Conservation (phyloP, 257 asterid genomes). For the Solanum chilense region DNA sequence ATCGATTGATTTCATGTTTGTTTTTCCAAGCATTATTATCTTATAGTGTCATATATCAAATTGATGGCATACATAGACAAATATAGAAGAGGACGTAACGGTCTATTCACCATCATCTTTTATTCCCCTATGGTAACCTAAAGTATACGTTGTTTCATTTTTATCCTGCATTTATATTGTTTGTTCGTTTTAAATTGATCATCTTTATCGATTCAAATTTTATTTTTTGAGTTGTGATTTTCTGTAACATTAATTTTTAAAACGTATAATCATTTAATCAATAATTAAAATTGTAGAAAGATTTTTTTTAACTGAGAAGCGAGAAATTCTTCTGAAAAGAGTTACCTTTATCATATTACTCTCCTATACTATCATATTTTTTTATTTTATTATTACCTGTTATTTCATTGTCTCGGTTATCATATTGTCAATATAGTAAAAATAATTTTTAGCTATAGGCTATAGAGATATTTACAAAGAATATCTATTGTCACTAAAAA, state of each 20-base stretch:
- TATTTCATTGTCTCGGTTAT: no score
- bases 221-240: not conserved
- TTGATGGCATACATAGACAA: not conserved
- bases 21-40: not conserved
- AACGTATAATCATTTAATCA: not conserved
- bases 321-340: no score
- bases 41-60: not conserved
- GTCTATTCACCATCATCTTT: not conserved
- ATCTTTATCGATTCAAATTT: not conserved
- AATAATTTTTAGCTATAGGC: accelerated
- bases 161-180: not conserved
- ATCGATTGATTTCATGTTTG: not conserved
- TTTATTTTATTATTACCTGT: no score
- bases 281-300: no score
- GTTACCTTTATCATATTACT: not conserved
- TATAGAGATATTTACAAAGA: not conserved
- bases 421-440: not conserved
- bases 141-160: not conserved
- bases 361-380: not conserved
- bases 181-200: not conserved
- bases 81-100: not conserved
- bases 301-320: not conserved
- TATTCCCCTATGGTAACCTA: not conserved
- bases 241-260: accelerated
- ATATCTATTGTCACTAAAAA: no score